Conservation (phyloP, 179 eudicot genomes). For the Silene noctiflora region DNA sequence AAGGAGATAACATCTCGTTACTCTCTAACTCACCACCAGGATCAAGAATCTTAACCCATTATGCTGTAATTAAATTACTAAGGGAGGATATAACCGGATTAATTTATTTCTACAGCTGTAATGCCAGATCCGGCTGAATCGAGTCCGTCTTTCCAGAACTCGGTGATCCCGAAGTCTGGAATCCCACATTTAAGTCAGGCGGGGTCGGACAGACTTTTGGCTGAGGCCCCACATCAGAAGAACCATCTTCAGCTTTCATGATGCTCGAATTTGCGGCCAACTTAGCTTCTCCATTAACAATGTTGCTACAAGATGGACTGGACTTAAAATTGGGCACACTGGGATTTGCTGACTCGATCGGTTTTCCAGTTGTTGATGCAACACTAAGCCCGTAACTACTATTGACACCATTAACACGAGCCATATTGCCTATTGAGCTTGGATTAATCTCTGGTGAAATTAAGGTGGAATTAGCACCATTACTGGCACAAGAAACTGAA, state of each 20-base stretch:
- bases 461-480: constrained; percentile 22
- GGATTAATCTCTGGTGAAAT: constrained; percentile 23
- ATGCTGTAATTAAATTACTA: constrained; percentile 16
- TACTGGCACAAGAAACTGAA: constrained; percentile 18
- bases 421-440: constrained; percentile 19
- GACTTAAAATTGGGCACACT: constrained; percentile 16
- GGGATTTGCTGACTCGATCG: constrained; percentile 25
- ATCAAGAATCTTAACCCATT: constrained; percentile 24
- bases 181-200: constrained; percentile 39
- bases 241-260: constrained; percentile 18
- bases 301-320: constrained; percentile 12
- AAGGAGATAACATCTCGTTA: neutral
- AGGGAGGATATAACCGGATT: constrained; percentile 15
- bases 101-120: constrained; percentile 34
- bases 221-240: constrained; percentile 3
- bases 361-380: constrained; percentile 33
- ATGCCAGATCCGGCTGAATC: constrained; percentile 40
- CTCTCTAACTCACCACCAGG: neutral
- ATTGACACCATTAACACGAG: constrained; percentile 34
- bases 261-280: constrained; percentile 17
- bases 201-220: constrained; percentile 30
- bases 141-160: constrained; percentile 30
- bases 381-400: constrained; percentile 30
- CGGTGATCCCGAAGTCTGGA: constrained; percentile 38
- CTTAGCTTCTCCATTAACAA: constrained; percentile 17